Evolutionary conservation across 164 flowering plant genomes (phyloP), one percentile per base, ranked within the genome.

Genomic region (Umbilicus rupestris): DNA sequence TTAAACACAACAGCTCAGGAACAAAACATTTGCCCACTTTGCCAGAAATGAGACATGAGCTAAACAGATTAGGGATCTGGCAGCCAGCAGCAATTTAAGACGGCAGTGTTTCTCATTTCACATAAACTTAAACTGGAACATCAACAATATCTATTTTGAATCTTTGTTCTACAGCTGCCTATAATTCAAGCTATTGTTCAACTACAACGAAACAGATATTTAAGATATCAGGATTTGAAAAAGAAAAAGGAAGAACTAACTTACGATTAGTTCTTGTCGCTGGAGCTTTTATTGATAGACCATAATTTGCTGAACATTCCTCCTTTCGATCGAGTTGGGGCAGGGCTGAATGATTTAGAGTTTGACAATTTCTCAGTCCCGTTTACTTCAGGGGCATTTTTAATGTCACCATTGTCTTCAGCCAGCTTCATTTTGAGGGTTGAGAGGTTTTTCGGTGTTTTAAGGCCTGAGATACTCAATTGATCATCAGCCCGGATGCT

Each of bases 301-400:
- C 90, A 85, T 68, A 92, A 77, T 83, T 81, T 92, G 68, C 93
- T 84, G 37, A 88, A 78, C 88, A 92, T 88, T 72, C 37, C 37
- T 35, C 77, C 78, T 74, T 82, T 92, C 30, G 96, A 95, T 69
- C 77, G 74, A 3, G 77, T 59, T 14, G 98, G 95, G 46, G 83
- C 66, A 22, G 82, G 69, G 65, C 86, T 80, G 24, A 87, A 49
- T 3, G 82, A 70, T 76, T 82, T 88, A 33, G 82, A 69, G 73
- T 73, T 87, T 12, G 95, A 79, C 28, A 72, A 55, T 69, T 78
- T 81, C 49, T 71, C 75, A 17, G 72, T 68, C 22, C 80, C 80
- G 44, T 79, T 78, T 0, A 73, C 66, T 57, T 75, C 66, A 50
- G 69, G 16, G 45, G 74, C 77, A 60, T 62, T 77, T 3, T 81